A percentile compares a stretch with the other conserved stretches of the same genome.
Evolutionary conservation across 2,329 filamentous ascomycete species (phyloP).

Genomic region (Pseudocercospora fuligena): DNA sequence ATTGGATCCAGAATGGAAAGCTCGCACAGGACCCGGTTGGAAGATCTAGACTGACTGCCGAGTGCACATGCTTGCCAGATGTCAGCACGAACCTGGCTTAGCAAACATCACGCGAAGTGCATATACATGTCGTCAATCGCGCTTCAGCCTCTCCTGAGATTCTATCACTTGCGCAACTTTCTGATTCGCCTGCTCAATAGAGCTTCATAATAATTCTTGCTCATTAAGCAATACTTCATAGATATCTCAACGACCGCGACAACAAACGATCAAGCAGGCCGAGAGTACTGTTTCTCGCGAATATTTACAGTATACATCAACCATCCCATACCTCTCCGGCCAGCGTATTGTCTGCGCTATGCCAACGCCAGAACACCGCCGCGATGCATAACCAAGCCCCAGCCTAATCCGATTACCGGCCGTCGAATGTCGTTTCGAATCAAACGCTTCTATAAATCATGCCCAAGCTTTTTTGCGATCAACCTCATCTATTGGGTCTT

Average conservation of each 20-base stretch:
- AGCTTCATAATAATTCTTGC: neutral
- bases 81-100: too few species aligned
- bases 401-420: neutral
- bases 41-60: too few species aligned
- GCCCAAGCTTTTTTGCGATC: neutral
- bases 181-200: neutral
- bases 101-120: neutral
- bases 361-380: neutral
- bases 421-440: neutral
- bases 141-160: neutral
- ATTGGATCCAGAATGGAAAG: too few species aligned
- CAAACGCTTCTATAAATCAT: neutral
- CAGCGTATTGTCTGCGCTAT: neutral
- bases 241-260: neutral
- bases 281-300: neutral
- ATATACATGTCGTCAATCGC: neutral
- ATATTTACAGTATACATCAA: neutral
- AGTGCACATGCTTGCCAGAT: too few species aligned
- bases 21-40: too few species aligned
- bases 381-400: neutral
- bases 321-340: neutral
- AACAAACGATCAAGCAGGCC: neutral
- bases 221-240: neutral
- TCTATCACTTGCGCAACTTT: too few species aligned
- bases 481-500: constrained; percentile 11